Evolutionary conservation across 2,329 filamentous ascomycete species (phyloP).

Genomic region (Stemphylium vesicarium): DNA sequence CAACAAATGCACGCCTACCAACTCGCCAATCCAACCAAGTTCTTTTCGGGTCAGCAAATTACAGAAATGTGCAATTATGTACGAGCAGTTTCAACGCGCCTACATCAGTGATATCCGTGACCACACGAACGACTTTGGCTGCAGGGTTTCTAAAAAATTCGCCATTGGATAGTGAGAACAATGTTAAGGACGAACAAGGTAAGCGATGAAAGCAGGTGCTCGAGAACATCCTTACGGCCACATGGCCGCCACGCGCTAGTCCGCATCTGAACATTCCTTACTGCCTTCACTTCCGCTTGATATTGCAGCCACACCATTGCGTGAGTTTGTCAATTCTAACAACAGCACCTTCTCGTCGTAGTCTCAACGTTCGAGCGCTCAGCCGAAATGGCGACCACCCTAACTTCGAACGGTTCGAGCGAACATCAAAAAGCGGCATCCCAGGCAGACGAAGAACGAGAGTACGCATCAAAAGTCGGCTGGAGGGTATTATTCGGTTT

Average conservation of each 20-base stretch:
- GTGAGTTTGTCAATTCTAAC: conserved; percentile 3
- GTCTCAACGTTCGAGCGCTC: background rate
- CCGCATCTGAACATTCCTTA: conserved; percentile 22
- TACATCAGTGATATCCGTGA: background rate
- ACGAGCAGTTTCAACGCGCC: background rate
- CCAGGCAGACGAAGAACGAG: conserved; percentile 27
- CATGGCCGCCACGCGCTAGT: conserved; percentile 15
- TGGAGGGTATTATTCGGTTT: conserved; percentile 74
- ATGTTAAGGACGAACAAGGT: conserved; percentile 43
- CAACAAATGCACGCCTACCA: background rate
- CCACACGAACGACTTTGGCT: background rate
- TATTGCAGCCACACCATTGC: conserved; percentile 6
- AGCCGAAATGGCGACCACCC: conserved; percentile 22
- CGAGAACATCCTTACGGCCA: background rate
- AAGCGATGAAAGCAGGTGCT: conserved; percentile 14
- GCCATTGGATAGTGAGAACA: conserved; percentile 37
- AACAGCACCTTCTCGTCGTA: background rate
- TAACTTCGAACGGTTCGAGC: conserved; percentile 14
- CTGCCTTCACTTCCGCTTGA: conserved; percentile 20
- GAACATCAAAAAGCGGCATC: conserved; percentile 19
- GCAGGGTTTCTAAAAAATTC: background rate
- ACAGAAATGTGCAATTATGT: background rate
- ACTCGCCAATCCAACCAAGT: background rate
- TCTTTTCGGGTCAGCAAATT: background rate
- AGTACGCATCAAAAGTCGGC: conserved; percentile 28